phyloP scores from a whole-genome alignment of 345 rosid genomes.

The Melaleuca quinquenervia region DNA sequence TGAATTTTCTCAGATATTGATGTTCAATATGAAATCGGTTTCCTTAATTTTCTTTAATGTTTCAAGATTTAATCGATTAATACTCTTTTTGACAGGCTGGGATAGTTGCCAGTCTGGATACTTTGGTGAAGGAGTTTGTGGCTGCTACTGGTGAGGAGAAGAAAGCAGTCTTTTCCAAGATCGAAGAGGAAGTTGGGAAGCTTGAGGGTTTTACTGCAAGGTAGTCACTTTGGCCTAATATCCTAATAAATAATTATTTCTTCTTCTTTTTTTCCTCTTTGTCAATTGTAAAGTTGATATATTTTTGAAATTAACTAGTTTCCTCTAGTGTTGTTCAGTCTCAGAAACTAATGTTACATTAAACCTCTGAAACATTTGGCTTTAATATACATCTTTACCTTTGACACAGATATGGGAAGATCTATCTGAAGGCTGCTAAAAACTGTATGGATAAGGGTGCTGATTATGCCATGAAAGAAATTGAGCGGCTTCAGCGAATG shows the following conservation, averaged over 20 bases:
- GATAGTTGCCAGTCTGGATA: conserved; percentile 59
- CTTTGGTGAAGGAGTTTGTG: conserved; percentile 73
- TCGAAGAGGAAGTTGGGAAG: conserved; percentile 69
- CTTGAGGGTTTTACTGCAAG: conserved; percentile 58
- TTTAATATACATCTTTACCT: background rate
- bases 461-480: conserved; percentile 70
- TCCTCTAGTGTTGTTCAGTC: background rate
- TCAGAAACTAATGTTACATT: background rate
- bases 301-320: background rate
- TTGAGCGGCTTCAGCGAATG: conserved; percentile 67
- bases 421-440: conserved; percentile 74
- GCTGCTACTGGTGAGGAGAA: conserved; percentile 68
- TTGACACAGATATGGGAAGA: conserved; percentile 53
- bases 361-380: background rate
- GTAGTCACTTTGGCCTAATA: conserved; percentile 15
- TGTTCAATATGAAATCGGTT: background rate
- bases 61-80: background rate
- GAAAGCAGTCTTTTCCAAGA: conserved; percentile 45
- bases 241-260: background rate
- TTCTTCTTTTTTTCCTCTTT: background rate
- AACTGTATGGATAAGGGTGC: conserved; percentile 69
- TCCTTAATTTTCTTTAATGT: background rate
- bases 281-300: background rate
- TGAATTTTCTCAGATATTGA: background rate
- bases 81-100: conserved; percentile 56